Evolutionary conservation across 352 stramenopile genomes (phyloP).

Genomic region (Blastocystis sp.): DNA sequence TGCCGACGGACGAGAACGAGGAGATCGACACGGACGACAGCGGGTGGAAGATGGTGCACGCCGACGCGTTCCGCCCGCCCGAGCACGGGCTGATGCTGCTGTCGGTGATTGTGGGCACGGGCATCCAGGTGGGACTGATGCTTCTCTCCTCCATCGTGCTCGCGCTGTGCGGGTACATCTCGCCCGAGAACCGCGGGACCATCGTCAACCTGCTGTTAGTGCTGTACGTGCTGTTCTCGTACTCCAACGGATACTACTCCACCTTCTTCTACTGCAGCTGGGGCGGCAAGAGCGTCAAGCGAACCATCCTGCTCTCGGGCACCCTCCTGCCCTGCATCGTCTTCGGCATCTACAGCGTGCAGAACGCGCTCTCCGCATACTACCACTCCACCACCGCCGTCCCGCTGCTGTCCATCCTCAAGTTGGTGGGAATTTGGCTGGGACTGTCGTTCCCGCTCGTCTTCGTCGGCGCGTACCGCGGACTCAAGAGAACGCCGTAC

Average conservation of each 20-base stretch:
- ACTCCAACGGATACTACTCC: slow-evolving; percentile 91
- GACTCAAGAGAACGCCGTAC: slow-evolving; percentile 90
- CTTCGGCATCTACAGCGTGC: slow-evolving; percentile 93
- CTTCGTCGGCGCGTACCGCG: slow-evolving; percentile 97
- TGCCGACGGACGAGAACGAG: slow-evolving; percentile 93
- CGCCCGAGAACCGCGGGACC: slow-evolving; percentile 93
- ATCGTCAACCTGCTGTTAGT: slow-evolving; percentile 95
- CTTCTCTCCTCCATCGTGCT: slow-evolving; percentile 94
- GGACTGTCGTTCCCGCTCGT: slow-evolving; percentile 96
- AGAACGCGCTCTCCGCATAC: slow-evolving; percentile 94
- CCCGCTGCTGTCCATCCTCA: slow-evolving; percentile 93
- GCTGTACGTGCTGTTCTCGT: slow-evolving; percentile 94
- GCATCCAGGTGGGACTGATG: slow-evolving; percentile 95
- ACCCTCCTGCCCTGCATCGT: slow-evolving; percentile 89
- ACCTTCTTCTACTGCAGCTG: slow-evolving; percentile 95
- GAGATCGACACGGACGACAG: slow-evolving; percentile 86
- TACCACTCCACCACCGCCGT: slow-evolving; percentile 90
- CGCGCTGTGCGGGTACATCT: slow-evolving; percentile 91
- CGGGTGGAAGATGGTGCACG: slow-evolving; percentile 99
- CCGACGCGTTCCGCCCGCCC: slow-evolving; percentile 96
- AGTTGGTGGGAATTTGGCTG: slow-evolving; percentile 98
- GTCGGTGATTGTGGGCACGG: slow-evolving; percentile 93
- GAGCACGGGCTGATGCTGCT: slow-evolving; percentile 90
- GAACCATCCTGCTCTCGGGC: slow-evolving; percentile 91
- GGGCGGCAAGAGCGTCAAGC: slow-evolving; percentile 96